These are phyloP conservation scores for Salisapilia sapeloensis DNA, from an alignment of 352 stramenopile genomes.

Conservation along the genomic window DNA sequence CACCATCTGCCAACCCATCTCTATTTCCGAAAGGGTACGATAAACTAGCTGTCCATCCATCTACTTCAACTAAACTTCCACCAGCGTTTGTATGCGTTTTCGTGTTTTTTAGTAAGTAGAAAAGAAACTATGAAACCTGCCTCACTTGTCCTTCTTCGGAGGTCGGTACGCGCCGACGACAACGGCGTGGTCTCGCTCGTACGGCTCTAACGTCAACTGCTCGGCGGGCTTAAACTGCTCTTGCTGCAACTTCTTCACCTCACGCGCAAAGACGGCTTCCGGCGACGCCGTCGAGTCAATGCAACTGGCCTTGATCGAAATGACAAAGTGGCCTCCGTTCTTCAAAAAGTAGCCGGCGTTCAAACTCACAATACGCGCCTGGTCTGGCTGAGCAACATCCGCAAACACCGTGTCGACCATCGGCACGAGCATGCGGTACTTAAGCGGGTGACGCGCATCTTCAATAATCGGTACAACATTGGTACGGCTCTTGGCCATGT, in stretches of 20 bases:
- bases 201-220: conserved; percentile 98
- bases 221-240: conserved; percentile 98
- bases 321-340: conserved; percentile 98
- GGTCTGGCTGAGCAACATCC: conserved; percentile 98
- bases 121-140: conserved; percentile 8
- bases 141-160: conserved; percentile 89
- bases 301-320: conserved; percentile 99
- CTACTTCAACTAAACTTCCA: conserved; percentile 1
- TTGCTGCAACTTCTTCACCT: conserved; percentile 96
- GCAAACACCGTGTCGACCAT: conserved; percentile 99
- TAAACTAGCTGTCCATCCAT: conserved; percentile 1
- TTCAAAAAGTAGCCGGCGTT: conserved; percentile 99
- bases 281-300: conserved; percentile 97
- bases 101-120: conserved; percentile 4
- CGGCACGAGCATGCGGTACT: conserved; percentile 97
- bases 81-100: conserved; percentile 1
- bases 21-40: not conserved
- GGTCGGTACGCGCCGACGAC: conserved; percentile 94
- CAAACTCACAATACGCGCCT: conserved; percentile 97
- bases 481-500: conserved; percentile 97
- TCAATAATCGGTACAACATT: conserved; percentile 99
- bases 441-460: conserved; percentile 94
- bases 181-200: conserved; percentile 98
- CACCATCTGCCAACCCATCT: not conserved
- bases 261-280: conserved; percentile 94